Percentiles rank a stretch among this genome's conserved stretches.
Evolutionary conservation across 163 green algal species (phyloP).

Genomic region (Volvox carteri): DNA sequence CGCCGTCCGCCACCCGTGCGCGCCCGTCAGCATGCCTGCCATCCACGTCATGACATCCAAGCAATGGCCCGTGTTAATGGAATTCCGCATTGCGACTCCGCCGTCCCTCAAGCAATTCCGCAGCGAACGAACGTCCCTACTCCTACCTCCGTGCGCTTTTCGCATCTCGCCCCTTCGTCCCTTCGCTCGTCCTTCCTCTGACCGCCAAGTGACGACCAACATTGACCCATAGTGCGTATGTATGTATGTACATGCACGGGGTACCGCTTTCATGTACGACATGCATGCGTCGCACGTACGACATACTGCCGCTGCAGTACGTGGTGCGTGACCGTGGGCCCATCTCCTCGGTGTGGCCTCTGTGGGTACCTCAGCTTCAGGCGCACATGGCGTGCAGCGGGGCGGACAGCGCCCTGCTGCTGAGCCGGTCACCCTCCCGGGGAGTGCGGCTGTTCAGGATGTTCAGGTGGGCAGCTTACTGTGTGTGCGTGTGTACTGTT

Average conservation of each 20-base stretch:
- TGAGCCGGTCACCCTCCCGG: conserved; percentile 42
- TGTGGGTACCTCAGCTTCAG: conserved; percentile 60
- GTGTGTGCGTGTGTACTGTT: no score
- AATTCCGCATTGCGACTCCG: not conserved
- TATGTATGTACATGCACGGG: not conserved
- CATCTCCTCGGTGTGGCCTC: conserved; percentile 43
- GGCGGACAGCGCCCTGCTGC: conserved; percentile 49
- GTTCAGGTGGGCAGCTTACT: conserved; percentile 30
- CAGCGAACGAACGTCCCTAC: not conserved
- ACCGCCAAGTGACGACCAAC: not conserved
- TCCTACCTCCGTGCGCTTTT: not conserved
- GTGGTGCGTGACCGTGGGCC: conserved; percentile 60
- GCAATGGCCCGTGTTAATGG: not conserved
- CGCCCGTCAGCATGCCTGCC: not conserved
- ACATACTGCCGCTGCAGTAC: conserved; percentile 48
- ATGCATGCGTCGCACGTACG: conserved; percentile 50
- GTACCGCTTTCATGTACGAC: not conserved
- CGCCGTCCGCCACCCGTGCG: not conserved
- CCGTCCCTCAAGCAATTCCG: not conserved
- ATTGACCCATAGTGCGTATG: not conserved
- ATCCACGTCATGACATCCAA: not conserved
- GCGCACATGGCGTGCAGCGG: conserved; percentile 37
- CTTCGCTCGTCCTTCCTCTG: not conserved
- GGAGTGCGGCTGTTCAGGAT: conserved; percentile 53
- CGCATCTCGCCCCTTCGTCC: not conserved